Conservation (phyloP, 2,329 filamentous ascomycete species). For the Graphium sp. region DNA sequence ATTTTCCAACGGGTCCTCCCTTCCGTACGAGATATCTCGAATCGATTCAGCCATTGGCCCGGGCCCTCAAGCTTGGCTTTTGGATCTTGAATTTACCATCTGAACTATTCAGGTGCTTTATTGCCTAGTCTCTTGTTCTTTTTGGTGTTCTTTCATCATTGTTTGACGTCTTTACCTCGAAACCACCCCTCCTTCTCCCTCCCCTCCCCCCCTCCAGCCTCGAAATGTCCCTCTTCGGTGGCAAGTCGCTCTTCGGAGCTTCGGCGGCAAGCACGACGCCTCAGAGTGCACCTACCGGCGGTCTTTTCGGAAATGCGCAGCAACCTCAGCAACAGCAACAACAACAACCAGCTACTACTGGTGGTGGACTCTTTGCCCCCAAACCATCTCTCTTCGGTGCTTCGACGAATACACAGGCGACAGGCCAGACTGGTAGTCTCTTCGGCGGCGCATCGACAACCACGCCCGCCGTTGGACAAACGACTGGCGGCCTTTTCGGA, state of each 20-base stretch:
- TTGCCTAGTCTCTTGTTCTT: no score
- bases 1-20: no score
- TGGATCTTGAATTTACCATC: no score
- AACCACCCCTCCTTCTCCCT: no score
- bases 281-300: slow-evolving; percentile 7
- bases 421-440: slow-evolving; percentile 7
- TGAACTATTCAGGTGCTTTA: no score
- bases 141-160: no score
- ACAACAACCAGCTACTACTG: slow-evolving; percentile 9
- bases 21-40: no score
- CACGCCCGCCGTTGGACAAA: slow-evolving; percentile 8
- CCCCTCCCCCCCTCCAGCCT: slow-evolving; percentile 11
- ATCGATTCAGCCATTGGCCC: no score
- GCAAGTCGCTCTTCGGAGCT: slow-evolving; percentile 19
- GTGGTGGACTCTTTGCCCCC: no score
- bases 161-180: no score
- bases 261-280: slow-evolving; percentile 8
- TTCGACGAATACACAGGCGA: slow-evolving; percentile 5
- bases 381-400: slow-evolving; percentile 7
- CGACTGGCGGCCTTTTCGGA: slow-evolving; percentile 17
- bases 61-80: no score
- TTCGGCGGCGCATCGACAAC: slow-evolving; percentile 11
- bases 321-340: no score
- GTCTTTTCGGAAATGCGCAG: slow-evolving; percentile 9
- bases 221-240: slow-evolving; percentile 11